Evolutionary conservation across 441 rosid species (phyloP), one percentile per base, ranked within the genome.

Genomic region (Omphalea diandra): DNA sequence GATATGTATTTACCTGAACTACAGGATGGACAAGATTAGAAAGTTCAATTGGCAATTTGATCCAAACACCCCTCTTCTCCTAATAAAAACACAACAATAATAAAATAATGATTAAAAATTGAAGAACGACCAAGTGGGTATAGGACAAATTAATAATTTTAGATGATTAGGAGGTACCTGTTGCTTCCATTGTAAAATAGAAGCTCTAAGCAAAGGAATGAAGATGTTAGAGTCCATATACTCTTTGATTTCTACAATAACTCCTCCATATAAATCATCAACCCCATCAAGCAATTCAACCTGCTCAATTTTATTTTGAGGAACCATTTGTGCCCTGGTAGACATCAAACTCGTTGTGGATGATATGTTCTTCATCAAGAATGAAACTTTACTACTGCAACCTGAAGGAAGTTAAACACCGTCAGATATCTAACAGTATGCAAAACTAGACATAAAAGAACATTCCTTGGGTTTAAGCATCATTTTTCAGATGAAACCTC

Each of bases 61-160:
- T 82, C 93, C 93, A 88, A 65, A 86, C 73, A n/a, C 81, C 89
- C 35, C 8, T 80, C 70, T 82, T 86, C 4, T 89, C 88, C 94
- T 88, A 69, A 67, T 20, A 63, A 56, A 64, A 7, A 3, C 18
- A 26, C 9, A 24, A 26, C 0, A 7, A 20, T 31, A 57, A n/a
- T 14, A n/a, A 22, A 43, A 11, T 68, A 31, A 56, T 68, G 22
- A 41, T 56, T n/a, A n/a, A n/a, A n/a, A n/a, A n/a, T n/a, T n/a
- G n/a, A n/a, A n/a, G n/a, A n/a, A n/a, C n/a, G 41, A 33, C 32
- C 27, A 35, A 40, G 22, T 1, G 38, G 46, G 15, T 33, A 36
- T 9, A 22, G 12, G 18, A 60, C 18, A 11, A 44, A 8, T n/a
- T n/a, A 62, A 57, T 27, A 33, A 9, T 18, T 3, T 7, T 11